Evolutionary conservation across 441 rosid genomes (phyloP), one percentile per base, ranked within the genome.

Genomic region (Adansonia rubrostipa): DNA sequence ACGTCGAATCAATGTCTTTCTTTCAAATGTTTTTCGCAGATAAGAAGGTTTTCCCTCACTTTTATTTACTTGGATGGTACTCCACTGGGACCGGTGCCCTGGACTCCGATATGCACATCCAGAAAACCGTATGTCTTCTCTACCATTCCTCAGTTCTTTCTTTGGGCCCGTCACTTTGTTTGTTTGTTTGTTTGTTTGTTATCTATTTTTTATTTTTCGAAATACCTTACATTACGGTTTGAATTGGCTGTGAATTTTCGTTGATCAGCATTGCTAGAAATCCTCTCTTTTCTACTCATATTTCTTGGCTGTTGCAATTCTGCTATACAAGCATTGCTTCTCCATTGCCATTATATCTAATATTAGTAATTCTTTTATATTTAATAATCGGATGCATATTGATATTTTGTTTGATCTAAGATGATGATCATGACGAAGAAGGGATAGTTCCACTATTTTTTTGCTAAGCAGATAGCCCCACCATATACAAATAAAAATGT

Each of bases 41-140:
- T 81, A 95, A 91, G 89, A 95, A 95, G 89, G 98, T 95, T 13
- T 93, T 93, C 82, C 98, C 97, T n/a, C 86, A 90, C 79, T 93
- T 88, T 74, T 95, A 93, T 74, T 82, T 95, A 5, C 87, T 95
- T 70, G 99, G 99, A 79, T 95, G 98, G 99, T 95, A 95, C 84
- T 95, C 97, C 4, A 92, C 94, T 0, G 99, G 98, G 13, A 86
- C 87, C 74, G 98, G 93, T 75, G 96, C 99, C 9, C 84, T 89
- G 71, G 97, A 93, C 82, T 89, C 98, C 44, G 99, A 95, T 83
- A 88, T 93, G 98, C 92, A 83, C 80, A 90, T 95, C 56, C 99
- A 93, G 63, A 95, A 89, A 90, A 93, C 97, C 69, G 97, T 95
- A 85, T 82, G 95, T 84, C 19, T 22, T 19, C 24, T 36, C 9